A percentile compares a stretch with the other conserved stretches of the same genome.
These are phyloP conservation scores for Linum tenue DNA, from an alignment of 345 rosid genomes.

Conservation along the genomic window DNA sequence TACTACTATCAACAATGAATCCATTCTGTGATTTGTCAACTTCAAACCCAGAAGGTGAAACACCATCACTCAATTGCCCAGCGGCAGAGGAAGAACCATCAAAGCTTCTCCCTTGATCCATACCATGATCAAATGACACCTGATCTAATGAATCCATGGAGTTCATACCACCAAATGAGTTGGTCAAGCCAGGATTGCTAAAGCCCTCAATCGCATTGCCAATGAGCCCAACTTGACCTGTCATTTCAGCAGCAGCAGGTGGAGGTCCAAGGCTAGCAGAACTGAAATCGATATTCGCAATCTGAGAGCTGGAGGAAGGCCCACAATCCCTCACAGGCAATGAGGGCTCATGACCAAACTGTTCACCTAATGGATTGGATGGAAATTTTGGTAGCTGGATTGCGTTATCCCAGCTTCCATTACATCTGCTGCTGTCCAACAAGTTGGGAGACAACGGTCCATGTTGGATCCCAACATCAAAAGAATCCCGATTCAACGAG, in stretches of 20 bases:
- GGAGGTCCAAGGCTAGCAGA: slow-evolving; percentile 27
- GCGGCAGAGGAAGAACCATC: slow-evolving; percentile 28
- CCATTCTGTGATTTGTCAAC: slow-evolving; percentile 42
- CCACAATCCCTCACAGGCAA: slow-evolving; percentile 21
- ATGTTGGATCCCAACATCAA: slow-evolving; percentile 25
- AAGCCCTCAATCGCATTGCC: slow-evolving; percentile 36
- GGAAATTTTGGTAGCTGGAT: slow-evolving; percentile 36
- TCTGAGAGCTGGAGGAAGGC: slow-evolving; percentile 21
- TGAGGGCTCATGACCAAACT: slow-evolving; percentile 28
- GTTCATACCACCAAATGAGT: slow-evolving; percentile 28
- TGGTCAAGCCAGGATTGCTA: slow-evolving; percentile 20
- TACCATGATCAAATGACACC: slow-evolving; percentile 18
- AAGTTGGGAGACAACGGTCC: slow-evolving; percentile 27
- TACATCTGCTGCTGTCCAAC: slow-evolving; percentile 35
- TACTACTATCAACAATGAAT: slow-evolving; percentile 19
- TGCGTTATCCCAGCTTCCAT: slow-evolving; percentile 41
- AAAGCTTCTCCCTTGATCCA: slow-evolving; percentile 28
- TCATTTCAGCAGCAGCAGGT: slow-evolving; percentile 32
- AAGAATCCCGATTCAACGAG: slow-evolving; percentile 29
- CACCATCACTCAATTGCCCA: slow-evolving; percentile 27
- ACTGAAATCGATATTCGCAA: slow-evolving; percentile 34
- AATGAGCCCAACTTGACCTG: slow-evolving; percentile 35
- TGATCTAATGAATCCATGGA: slow-evolving; percentile 28
- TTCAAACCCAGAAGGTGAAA: slow-evolving; percentile 18
- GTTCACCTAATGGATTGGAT: slow-evolving; percentile 31